Percentiles rank a stretch among this genome's conserved stretches.
These are phyloP conservation scores for Syncephalis fuscata DNA, from an alignment of 371 early-diverging fungal genomes.

Conservation along the genomic window DNA sequence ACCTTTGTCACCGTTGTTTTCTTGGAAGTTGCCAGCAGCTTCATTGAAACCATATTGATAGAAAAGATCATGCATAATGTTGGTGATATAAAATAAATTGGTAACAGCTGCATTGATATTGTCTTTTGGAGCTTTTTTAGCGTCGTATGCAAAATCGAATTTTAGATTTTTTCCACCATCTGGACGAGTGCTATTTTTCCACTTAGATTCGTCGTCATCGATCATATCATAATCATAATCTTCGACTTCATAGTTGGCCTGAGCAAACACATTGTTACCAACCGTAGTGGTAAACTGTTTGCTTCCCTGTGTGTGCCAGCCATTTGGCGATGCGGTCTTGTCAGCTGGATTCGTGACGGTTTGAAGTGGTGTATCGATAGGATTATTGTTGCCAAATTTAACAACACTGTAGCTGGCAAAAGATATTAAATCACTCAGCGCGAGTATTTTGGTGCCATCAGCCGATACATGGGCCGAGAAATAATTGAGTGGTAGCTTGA, in stretches of 20 bases:
- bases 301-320: conserved; percentile 48
- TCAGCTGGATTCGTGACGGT: conserved; percentile 57
- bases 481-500: conserved; percentile 83
- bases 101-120: conserved; percentile 81
- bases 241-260: conserved; percentile 23
- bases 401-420: conserved; percentile 58
- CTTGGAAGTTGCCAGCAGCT: conserved; percentile 88
- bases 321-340: conserved; percentile 48
- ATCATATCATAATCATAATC: conserved; percentile 40
- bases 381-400: conserved; percentile 79
- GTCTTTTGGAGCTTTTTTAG: conserved; percentile 37
- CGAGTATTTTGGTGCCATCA: conserved; percentile 36
- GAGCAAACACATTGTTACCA: conserved; percentile 60
- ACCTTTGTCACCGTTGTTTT: conserved; percentile 68
- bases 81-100: conserved; percentile 30
- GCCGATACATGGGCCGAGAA: conserved; percentile 73
- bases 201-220: conserved; percentile 28
- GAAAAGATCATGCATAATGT: conserved; percentile 45
- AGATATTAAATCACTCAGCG: conserved; percentile 78
- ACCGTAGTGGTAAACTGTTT: conserved; percentile 36
- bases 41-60: conserved; percentile 89
- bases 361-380: conserved; percentile 41
- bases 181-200: conserved; percentile 38
- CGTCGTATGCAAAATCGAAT: conserved; percentile 63
- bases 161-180: conserved; percentile 37